phyloP scores from a whole-genome alignment of 495 filamentous ascomycete genomes.

The Evernia prunastri region DNA sequence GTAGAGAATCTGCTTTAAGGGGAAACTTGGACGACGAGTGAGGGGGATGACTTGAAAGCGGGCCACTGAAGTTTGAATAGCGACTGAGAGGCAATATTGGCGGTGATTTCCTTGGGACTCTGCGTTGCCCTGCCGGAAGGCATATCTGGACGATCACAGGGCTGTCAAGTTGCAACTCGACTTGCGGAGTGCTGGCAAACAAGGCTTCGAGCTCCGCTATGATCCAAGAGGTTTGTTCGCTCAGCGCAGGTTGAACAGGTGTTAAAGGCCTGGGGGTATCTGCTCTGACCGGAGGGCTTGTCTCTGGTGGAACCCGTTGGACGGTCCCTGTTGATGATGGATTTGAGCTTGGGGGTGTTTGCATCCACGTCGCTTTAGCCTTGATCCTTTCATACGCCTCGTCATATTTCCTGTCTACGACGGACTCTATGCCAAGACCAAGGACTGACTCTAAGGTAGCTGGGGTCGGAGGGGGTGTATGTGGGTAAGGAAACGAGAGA shows the following conservation, averaged over 20 bases:
- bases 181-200: not conserved
- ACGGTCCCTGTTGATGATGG: not conserved
- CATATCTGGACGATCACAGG: slow-evolving; percentile 5
- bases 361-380: slow-evolving; percentile 6
- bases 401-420: slow-evolving; percentile 3
- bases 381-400: slow-evolving; percentile 16
- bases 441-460: not conserved
- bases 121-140: slow-evolving; percentile 1
- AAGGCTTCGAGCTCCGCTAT: slow-evolving; percentile 8
- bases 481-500: not conserved
- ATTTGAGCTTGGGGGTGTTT: slow-evolving; percentile 1
- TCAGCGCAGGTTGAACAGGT: not conserved
- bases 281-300: not conserved
- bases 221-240: slow-evolving; percentile 9
- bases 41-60: slow-evolving; percentile 1
- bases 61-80: slow-evolving; percentile 4
- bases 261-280: not conserved
- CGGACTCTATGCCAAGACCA: slow-evolving; percentile 2
- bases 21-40: not conserved
- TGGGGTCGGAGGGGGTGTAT: not conserved
- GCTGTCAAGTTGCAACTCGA: slow-evolving; percentile 8
- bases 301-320: not conserved
- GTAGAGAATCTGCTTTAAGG: not conserved
- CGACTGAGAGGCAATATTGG: not conserved
- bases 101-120: not conserved